Base-by-base conservation (phyloP, 345 rosid genomes). In the Pelargonium nanum region DNA sequence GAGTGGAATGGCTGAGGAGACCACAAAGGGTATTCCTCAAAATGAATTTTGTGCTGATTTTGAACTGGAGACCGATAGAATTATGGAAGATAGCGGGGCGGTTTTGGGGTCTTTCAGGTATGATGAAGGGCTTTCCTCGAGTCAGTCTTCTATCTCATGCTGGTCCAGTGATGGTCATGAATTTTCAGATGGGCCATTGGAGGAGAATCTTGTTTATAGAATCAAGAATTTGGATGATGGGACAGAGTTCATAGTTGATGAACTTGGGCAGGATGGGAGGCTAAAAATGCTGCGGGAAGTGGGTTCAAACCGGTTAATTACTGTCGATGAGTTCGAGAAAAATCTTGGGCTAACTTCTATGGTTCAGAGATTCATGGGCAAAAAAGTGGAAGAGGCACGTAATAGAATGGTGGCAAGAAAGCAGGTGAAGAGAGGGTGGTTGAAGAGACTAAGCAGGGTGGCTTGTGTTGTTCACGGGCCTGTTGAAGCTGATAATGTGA, bases 241-340 rank as follows among this genome's bases (percentile, higher is more conserved):
- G 52, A 69, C 59, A 23, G 74, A 80, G 53, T 68, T 73, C 51
- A 62, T 60, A 1, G 69, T 69, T 51, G 73, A 65, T 62, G 78
- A 64, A 45, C 44, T 71, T 19, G 73, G 52, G 57, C 75, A 45
- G 55, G 59, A 68, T 65, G 80, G 65, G 59, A 66, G 64, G 28
- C 59, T 59, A 23, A 74, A 68, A 57, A 63, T 66, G 52, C 32
- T 74, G 50, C 77, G 62, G 15, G 78, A 76, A 60, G 57, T 65
- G 28, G 75, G 78, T 53, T 80, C 78, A 0, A 75, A 72, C 66
- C 64, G 55, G 17, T 79, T 78, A 17, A 72, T 64, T 57, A 80
- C 82, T 69, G 75, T 74, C 66, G 86, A 83, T 63, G 88, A 80
- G 63, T 68, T 76, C 19, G 69, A 70, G 26, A 69, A 71, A 59